Evolutionary conservation across 805 yeast genomes (phyloP).

Genomic region (Teunomyces atbi): DNA sequence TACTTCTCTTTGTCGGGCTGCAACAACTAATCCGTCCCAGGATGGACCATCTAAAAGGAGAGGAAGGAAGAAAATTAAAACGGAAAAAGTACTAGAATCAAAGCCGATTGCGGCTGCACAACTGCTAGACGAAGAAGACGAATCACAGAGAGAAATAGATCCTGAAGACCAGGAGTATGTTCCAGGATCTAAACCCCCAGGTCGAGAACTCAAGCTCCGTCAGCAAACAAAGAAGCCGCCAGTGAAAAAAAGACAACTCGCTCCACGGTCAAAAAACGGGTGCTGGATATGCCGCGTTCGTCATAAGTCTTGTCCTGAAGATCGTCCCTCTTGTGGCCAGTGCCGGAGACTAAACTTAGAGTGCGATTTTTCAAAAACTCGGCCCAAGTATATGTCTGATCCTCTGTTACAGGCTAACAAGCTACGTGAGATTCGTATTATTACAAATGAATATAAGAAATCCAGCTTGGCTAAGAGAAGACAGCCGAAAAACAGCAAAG

Average conservation of each 20-base stretch:
- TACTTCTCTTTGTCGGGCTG: neutral
- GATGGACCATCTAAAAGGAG: neutral
- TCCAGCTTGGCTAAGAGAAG: conserved; percentile 15
- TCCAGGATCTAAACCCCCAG: neutral
- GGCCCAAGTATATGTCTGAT: conserved; percentile 57
- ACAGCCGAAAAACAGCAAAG: neutral
- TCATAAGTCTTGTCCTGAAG: conserved; percentile 71
- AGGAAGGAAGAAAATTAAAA: neutral
- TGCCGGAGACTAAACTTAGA: conserved; percentile 54
- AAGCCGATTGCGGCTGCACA: neutral
- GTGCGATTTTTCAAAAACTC: conserved; percentile 52
- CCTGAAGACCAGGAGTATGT: conserved; percentile 1
- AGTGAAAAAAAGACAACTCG: neutral
- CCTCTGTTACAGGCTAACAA: conserved; percentile 41
- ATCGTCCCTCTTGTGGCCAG: conserved; percentile 57
- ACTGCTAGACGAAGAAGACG: neutral
- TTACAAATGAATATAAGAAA: conserved; percentile 32
- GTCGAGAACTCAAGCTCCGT: neutral
- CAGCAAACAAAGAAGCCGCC: neutral
- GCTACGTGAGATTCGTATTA: conserved; percentile 48
- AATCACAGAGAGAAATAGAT: neutral
- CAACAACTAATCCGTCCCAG: neutral
- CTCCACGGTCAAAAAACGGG: conserved; percentile 50
- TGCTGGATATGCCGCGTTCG: conserved; percentile 81
- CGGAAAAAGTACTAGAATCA: neutral